Base-by-base conservation (phyloP, 352 stramenopile species). In the Globisporangium nodosum region DNA sequence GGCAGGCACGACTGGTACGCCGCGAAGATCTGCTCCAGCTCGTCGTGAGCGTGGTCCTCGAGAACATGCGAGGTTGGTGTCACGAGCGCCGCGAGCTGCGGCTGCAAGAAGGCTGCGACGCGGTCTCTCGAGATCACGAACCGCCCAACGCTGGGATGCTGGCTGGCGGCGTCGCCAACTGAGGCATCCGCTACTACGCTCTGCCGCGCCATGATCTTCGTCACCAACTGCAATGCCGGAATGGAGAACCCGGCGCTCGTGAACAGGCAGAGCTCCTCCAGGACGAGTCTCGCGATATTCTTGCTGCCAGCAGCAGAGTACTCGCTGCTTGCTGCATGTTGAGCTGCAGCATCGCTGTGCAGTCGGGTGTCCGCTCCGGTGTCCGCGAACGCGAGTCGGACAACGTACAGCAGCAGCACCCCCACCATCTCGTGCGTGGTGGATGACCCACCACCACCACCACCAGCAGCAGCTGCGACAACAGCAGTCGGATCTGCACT, bases 381-480 rank as follows among this genome's bases (percentile, higher is more conserved):
- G 45, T 5, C 37, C 30, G 30, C 20, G 40, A 57, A 74, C 12
- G 64, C 67, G 27, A 71, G 49, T 12, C 60, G 64, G 18, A 71
- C 49, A 50, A 70, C 46, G 56, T 71, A 63, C 30, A 31, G 5
- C 35, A 74, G 13, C 45, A 74, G 30, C 11, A 31, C 27, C 13
- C 53, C 49, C 7, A 47, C 60, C 13, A 66, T 8, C 8, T 21
- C 15, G 15, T 56, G 60, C 7, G 60, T 54, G n/a, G 58, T 64
- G 20, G 45, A 24, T 15, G 42, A 13, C 0, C 42, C 42, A 48
- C 15, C 42, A 9, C 31, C 31, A 24, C 42, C n/a, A 27, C n/a
- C 21, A 18, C 6, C n/a, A 31, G n/a, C 9, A 42, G 46, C 33
- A 3, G 18, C 21, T 24, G 21, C 21, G 1, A 24, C 21, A 24